Evolutionary conservation across 23 red algal species (phyloP).

Genomic region (Gracilaria domingensis): DNA sequence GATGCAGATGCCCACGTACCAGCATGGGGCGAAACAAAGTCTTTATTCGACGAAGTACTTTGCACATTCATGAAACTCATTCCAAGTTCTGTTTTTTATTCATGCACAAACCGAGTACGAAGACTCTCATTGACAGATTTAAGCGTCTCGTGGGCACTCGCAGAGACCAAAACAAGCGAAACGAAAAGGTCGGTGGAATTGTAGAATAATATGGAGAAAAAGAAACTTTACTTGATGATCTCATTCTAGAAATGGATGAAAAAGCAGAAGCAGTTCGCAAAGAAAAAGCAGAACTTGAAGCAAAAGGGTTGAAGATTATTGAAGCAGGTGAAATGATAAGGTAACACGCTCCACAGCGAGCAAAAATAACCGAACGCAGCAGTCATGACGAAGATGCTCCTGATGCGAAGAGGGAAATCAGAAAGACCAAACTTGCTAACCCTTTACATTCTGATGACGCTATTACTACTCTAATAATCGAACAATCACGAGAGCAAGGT

Average conservation of each 20-base stretch:
- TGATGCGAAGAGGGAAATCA: no score
- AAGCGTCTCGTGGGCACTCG: not conserved
- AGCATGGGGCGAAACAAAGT: not conserved
- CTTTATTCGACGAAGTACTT: not conserved
- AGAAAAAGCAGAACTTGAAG: constrained; percentile 14
- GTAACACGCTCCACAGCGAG: not conserved
- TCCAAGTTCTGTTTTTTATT: not conserved
- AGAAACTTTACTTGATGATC: constrained; percentile 35
- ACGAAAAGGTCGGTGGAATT: not conserved
- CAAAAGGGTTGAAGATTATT: not conserved
- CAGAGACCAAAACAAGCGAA: not conserved
- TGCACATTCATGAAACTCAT: not conserved
- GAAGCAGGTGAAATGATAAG: constrained; percentile 7
- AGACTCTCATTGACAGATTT: not conserved
- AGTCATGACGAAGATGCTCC: not conserved
- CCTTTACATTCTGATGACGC: not conserved
- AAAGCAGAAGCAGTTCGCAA: constrained; percentile 1
- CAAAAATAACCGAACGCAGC: not conserved
- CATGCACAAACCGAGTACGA: constrained; percentile 6
- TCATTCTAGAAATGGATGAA: constrained; percentile 45
- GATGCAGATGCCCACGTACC: constrained; percentile 27
- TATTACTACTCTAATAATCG: constrained; percentile 4
- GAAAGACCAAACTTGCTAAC: no score
- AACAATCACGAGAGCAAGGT: not conserved
- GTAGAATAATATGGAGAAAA: not conserved